A percentile compares a stretch with the other conserved stretches of the same genome.
Conservation (phyloP, 208 protist species). For the Wallacemonas sp. region DNA sequence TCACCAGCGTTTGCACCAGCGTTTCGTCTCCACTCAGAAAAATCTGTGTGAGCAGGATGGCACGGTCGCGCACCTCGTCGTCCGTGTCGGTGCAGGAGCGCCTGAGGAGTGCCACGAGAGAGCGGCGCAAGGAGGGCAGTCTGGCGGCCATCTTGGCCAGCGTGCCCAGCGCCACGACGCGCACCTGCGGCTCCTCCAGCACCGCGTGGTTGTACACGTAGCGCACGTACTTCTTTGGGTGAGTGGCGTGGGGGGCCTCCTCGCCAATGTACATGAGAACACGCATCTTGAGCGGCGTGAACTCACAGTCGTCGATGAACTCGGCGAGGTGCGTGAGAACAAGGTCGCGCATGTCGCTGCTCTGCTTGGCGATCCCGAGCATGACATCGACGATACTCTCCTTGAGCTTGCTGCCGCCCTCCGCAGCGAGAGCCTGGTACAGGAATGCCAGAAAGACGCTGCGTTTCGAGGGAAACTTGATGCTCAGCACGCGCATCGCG, state of each 20-base stretch:
- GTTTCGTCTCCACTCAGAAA: slow-evolving; percentile 79
- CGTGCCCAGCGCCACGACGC: slow-evolving; percentile 95
- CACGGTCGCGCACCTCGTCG: slow-evolving; percentile 99
- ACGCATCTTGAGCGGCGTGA: slow-evolving; percentile 91
- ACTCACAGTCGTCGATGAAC: slow-evolving; percentile 99
- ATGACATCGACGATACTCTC: slow-evolving; percentile 96
- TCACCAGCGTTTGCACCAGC: slow-evolving; percentile 59
- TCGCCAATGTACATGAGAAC: slow-evolving; percentile 96
- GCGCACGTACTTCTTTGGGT: slow-evolving; percentile 90
- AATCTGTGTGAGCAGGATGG: slow-evolving; percentile 90
- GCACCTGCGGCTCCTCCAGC: slow-evolving; percentile 92
- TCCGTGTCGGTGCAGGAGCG: slow-evolving; percentile 94
- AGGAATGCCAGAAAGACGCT: slow-evolving; percentile 91
- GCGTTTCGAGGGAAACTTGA: slow-evolving; percentile 96
- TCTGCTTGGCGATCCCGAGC: slow-evolving; percentile 89
- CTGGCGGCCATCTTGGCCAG: slow-evolving; percentile 97
- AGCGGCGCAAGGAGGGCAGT: slow-evolving; percentile 79
- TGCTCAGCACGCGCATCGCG: slow-evolving; percentile 92
- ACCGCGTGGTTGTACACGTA: slow-evolving; percentile 98
- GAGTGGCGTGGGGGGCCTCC: slow-evolving; percentile 89
- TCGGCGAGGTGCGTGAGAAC: slow-evolving; percentile 96
- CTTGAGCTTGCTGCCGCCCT: slow-evolving; percentile 94
- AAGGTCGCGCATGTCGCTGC: slow-evolving; percentile 89
- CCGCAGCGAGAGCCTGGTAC: slow-evolving; percentile 72
- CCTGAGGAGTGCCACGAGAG: slow-evolving; percentile 90